phyloP scores from a whole-genome alignment of 2,329 filamentous ascomycete genomes.

The Penicillium rolfsii region DNA sequence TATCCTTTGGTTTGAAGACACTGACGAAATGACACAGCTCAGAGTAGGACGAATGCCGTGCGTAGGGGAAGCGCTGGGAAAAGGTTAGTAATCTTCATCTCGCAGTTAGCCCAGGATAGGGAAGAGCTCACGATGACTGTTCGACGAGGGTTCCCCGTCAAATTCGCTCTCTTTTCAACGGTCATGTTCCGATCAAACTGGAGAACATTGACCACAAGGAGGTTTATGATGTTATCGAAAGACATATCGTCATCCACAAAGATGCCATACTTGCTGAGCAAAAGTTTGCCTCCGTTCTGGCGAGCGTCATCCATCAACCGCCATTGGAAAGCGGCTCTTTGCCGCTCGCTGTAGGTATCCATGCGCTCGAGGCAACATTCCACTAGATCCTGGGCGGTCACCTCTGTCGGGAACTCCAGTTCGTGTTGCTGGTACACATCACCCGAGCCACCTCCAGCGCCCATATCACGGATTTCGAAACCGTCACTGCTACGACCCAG shows the following conservation, averaged over 20 bases:
- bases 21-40: conserved; percentile 74
- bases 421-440: conserved; percentile 72
- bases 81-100: conserved; percentile 12
- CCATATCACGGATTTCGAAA: conserved; percentile 69
- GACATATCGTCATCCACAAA: conserved; percentile 42
- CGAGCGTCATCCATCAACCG: conserved; percentile 31
- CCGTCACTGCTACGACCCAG: conserved; percentile 64
- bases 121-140: conserved; percentile 40
- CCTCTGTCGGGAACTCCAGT: conserved; percentile 60
- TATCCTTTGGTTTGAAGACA: conserved; percentile 71
- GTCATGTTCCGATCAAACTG: neutral
- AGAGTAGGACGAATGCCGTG: conserved; percentile 82
- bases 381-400: conserved; percentile 57
- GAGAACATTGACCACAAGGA: conserved; percentile 23
- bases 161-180: conserved; percentile 25
- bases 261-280: conserved; percentile 44
- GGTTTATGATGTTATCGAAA: conserved; percentile 40
- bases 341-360: conserved; percentile 27
- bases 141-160: conserved; percentile 22
- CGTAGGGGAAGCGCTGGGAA: conserved; percentile 73
- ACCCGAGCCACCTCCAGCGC: conserved; percentile 76
- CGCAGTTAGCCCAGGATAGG: no score
- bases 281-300: conserved; percentile 40
- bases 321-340: conserved; percentile 22
- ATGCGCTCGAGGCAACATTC: conserved; percentile 53